Evolutionary conservation across 768 basidiomycete genomes (phyloP), one percentile per base, ranked within the genome.

Genomic region (Hortiboletus flavorubellus): DNA sequence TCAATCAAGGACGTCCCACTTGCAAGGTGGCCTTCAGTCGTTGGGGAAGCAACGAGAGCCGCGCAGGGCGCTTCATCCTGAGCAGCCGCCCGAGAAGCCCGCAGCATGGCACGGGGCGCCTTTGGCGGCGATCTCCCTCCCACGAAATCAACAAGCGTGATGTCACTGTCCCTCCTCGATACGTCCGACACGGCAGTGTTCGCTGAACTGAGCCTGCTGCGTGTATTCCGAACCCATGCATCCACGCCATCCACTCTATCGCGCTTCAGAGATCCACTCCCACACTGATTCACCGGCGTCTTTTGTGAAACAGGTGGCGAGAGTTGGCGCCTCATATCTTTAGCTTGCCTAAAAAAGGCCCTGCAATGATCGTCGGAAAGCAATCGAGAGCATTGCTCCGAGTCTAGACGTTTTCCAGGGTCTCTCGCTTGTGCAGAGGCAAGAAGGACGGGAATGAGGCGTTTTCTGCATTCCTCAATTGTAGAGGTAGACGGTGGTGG

Each of bases 351-450:
- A 18, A 72, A 35, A 10, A 70, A 58, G 15, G 16, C 11, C 35
- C 11, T 49, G 57, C 69, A 70, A 23, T 39, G 55, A 55, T 68
- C 62, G 30, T 72, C 70, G 26, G 69, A 64, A 41, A 70, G 65
- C 50, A 71, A 51, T 31, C n/a, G 46, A 41, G 47, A 52, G 35
- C 62, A 71, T 51, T 62, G 58, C 49, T 60, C 57, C 42, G 51
- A n/a, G 18, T 61, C 58, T 51, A 59, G 42, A 49, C 16, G 35
- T 29, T 30, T 59, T n/a, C 16, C 50, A 43, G 62, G 21, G 39
- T 57, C 59, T 56, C 50, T 66, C 53, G 56, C 53, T 34, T 52
- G 58, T 11, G 56, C 58, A 9, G 56, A 50, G 40, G 64, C 56
- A 33, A 58, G 40, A 18, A 72, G 49, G 39, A 66, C 63, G 30